phyloP scores from a whole-genome alignment of 2,329 filamentous ascomycete species.

The Cladosporium austrohemisphaericum region DNA sequence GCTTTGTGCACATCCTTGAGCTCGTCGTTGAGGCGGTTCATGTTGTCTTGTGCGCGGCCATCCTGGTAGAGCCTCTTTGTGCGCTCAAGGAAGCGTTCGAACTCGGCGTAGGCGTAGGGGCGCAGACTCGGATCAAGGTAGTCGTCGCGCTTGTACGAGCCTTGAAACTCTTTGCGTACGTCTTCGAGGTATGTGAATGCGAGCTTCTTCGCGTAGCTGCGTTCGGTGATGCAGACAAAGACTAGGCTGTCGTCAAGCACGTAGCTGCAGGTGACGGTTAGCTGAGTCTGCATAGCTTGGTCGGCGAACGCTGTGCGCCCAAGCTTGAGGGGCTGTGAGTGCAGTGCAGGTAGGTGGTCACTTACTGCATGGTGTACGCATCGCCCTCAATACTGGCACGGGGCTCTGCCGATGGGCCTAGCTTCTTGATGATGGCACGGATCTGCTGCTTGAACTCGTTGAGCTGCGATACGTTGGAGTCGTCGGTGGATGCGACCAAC shows the following conservation, averaged over 20 bases:
- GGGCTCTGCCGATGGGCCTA: constrained; percentile 83
- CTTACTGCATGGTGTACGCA: constrained; percentile 80
- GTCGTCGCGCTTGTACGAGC: constrained; percentile 70
- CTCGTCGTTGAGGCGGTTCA: constrained; percentile 95
- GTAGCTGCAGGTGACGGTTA: constrained; percentile 57
- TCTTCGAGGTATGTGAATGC: constrained; percentile 98
- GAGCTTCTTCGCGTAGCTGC: constrained; percentile 92
- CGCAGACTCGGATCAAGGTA: constrained; percentile 72
- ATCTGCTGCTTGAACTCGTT: constrained; percentile 85
- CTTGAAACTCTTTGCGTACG: constrained; percentile 84
- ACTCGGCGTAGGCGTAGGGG: constrained; percentile 95
- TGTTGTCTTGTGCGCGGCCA: constrained; percentile 81
- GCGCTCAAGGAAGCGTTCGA: constrained; percentile 92
- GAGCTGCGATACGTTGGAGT: constrained; percentile 74
- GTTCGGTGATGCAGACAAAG: constrained; percentile 91
- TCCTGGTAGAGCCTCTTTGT: constrained; percentile 95
- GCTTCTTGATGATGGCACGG: constrained; percentile 81
- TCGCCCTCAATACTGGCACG: constrained; percentile 90
- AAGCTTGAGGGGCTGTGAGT: background rate
- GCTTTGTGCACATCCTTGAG: constrained; percentile 96
- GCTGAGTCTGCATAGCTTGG: background rate
- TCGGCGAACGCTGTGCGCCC: background rate
- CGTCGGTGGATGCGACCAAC: constrained; percentile 91
- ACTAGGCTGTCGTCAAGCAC: constrained; percentile 77
- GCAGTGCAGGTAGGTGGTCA: background rate